phyloP scores from a whole-genome alignment of 1,284 basidiomycete species.

The Chondrostereum purpureum region DNA sequence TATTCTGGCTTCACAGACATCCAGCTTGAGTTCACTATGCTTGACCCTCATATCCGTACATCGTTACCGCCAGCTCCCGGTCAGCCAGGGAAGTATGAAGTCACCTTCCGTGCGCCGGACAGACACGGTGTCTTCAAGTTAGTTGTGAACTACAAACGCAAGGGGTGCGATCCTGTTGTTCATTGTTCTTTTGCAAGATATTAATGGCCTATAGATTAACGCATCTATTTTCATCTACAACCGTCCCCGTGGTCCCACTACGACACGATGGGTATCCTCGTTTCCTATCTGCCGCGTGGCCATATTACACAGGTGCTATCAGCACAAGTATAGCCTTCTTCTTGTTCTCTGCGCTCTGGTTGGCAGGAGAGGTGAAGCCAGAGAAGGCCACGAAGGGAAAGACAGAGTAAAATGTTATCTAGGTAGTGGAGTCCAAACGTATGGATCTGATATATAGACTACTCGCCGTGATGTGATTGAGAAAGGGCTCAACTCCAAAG shows the following conservation, averaged over 20 bases:
- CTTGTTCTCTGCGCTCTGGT: conserved; percentile 80
- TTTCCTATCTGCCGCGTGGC: conserved; percentile 91
- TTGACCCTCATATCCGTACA: conserved; percentile 89
- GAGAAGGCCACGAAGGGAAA: conserved; percentile 49
- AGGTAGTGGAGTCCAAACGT: too few species aligned
- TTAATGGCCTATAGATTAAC: conserved; percentile 45
- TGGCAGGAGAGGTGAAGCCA: conserved; percentile 66
- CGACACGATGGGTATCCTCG: conserved; percentile 93
- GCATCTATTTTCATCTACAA: conserved; percentile 67
- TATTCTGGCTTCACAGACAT: conserved; percentile 69
- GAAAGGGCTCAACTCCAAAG: too few species aligned
- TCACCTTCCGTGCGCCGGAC: conserved; percentile 85
- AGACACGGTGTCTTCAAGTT: conserved; percentile 98
- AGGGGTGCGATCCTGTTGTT: conserved; percentile 55
- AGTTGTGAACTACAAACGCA: conserved; percentile 81
- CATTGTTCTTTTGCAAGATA: conserved; percentile 3
- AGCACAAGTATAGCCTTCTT: conserved; percentile 82
- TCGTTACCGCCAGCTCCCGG: conserved; percentile 51
- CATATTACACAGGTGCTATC: conserved; percentile 88
- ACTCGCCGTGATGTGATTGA: too few species aligned
- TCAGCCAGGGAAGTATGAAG: conserved; percentile 62
- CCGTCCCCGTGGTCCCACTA: conserved; percentile 86
- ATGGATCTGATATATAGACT: too few species aligned
- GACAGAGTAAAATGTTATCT: background rate
- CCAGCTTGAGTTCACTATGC: conserved; percentile 96